Evolutionary conservation across 495 filamentous ascomycete species (phyloP).

Genomic region (Annulohypoxylon stygium): DNA sequence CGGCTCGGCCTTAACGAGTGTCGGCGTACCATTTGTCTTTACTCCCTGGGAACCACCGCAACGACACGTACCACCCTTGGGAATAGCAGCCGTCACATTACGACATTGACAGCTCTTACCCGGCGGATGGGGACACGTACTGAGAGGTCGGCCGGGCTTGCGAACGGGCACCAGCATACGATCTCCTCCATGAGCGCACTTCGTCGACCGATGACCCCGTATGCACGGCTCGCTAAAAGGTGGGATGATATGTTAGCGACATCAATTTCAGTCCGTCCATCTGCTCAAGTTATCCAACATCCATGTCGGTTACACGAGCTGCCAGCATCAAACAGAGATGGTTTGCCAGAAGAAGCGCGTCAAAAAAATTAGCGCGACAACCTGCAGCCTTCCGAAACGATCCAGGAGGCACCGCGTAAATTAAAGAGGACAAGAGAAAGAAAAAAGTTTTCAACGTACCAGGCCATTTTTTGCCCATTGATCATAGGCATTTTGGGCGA

Average conservation of each 20-base stretch:
- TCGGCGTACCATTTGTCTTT: slow-evolving; percentile 31
- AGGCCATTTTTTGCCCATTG: slow-evolving; percentile 71
- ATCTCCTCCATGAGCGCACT: slow-evolving; percentile 79
- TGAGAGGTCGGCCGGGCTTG: slow-evolving; percentile 83
- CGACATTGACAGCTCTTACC: slow-evolving; percentile 64
- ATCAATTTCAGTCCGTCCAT: slow-evolving; percentile 4
- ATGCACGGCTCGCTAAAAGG: slow-evolving; percentile 80
- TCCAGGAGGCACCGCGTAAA: slow-evolving; percentile 12
- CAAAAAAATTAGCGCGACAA: slow-evolving; percentile 30
- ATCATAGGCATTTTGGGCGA: slow-evolving; percentile 64
- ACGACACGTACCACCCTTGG: slow-evolving; percentile 63
- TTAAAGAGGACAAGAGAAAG: slow-evolving; percentile 23
- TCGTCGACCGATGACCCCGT: slow-evolving; percentile 86
- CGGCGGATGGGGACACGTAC: slow-evolving; percentile 79
- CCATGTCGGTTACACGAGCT: slow-evolving; percentile 30
- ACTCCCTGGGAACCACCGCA: slow-evolving; percentile 51
- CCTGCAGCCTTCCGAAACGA: slow-evolving; percentile 40
- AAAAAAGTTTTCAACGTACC: slow-evolving; percentile 56
- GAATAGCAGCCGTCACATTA: slow-evolving; percentile 66
- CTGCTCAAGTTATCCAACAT: slow-evolving; percentile 13
- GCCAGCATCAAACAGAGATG: slow-evolving; percentile 19
- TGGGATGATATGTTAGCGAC: slow-evolving; percentile 42
- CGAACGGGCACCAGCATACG: slow-evolving; percentile 82
- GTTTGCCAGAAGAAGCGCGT: slow-evolving; percentile 31
- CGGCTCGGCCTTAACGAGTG: slow-evolving; percentile 47